Base-by-base conservation (phyloP, 2,329 filamentous ascomycete species). In the Sarocladiaceae sp. region DNA sequence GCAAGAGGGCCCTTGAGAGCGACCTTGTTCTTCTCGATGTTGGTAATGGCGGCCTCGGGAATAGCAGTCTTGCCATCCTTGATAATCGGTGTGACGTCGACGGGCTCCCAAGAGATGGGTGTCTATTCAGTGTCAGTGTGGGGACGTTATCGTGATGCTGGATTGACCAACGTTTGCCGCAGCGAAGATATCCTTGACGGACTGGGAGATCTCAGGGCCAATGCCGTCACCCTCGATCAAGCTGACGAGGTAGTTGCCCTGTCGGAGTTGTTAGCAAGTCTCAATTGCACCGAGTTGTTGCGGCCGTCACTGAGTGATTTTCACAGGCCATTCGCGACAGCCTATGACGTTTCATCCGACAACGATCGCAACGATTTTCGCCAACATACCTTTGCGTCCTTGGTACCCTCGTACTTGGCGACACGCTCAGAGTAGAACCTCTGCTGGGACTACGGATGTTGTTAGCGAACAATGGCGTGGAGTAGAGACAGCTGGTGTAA, bases 171-270 rank as follows among this genome's bases (percentile, higher is more conserved):
- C 91, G 68, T 94, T 87, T 59, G 93, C 93, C 58, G 93, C 93
- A 60, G 82, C 78, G 74, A 96, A 98, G 71, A 98, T 98, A 68
- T 96, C 88, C 82, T 97, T 98, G 63, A 98, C 90, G 42, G 93
- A 94, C 70, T 95, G 83, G 54, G 93, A 83, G 64, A 98, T 98
- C 74, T 98, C 91, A 53, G 93, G 93, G 50, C 93, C 93, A 66
- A 98, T 98, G 66, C 93, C 93, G 63, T 98, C 94, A 71, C 94
- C 93, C 78, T 98, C 94, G 55, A 98, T 98, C 70, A 98, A 76
- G 58, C 88, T 91, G 61, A 98, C 93, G 47, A 87, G 86, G 79
- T 85, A 98, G 70, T 93, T 93, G 63, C 93, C 93, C 88, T 95
- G 59, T 48, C 33, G 35, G 43, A 45, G 43, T 54, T 3, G 23